A percentile compares a stretch with the other conserved stretches of the same genome.
phyloP scores from a whole-genome alignment of 2,329 filamentous ascomycete species.

The Fusarium austroafricanum region DNA sequence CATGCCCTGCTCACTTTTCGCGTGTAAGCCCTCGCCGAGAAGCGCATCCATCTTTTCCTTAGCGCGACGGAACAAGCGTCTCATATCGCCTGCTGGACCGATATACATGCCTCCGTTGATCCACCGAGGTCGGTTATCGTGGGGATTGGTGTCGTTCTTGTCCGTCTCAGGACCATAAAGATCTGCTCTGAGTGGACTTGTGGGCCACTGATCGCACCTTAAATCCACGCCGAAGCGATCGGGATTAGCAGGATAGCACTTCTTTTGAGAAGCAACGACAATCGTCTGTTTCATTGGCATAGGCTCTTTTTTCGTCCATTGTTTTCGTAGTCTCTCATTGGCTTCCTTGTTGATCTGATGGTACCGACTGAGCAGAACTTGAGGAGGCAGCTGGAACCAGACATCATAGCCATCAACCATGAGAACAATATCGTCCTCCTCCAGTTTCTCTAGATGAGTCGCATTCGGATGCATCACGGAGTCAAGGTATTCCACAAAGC shows the following conservation, averaged over 20 bases:
- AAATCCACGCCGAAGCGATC: background rate
- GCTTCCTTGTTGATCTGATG: constrained; percentile 16
- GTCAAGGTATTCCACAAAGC: background rate
- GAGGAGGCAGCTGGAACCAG: constrained; percentile 14
- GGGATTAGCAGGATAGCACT: background rate
- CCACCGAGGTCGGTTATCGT: background rate
- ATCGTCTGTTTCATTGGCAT: constrained; percentile 20
- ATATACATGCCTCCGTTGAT: constrained; percentile 17
- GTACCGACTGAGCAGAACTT: constrained; percentile 17
- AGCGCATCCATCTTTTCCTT: background rate
- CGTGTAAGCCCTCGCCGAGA: background rate
- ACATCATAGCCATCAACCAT: constrained; percentile 7
- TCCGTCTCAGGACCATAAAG: constrained; percentile 1
- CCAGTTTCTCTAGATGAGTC: background rate
- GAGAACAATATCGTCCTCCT: constrained; percentile 7
- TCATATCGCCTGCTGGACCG: constrained; percentile 17
- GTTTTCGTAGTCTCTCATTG: background rate
- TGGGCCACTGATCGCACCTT: background rate
- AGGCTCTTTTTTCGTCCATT: background rate
- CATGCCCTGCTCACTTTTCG: constrained; percentile 7
- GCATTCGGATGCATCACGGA: constrained; percentile 11
- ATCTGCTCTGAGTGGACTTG: background rate
- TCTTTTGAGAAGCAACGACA: background rate
- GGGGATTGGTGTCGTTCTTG: background rate
- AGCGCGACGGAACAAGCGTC: constrained; percentile 2